Conservation (phyloP, 1,139 yeast genomes). For the Hemisphaericaspora lyxosophila region DNA sequence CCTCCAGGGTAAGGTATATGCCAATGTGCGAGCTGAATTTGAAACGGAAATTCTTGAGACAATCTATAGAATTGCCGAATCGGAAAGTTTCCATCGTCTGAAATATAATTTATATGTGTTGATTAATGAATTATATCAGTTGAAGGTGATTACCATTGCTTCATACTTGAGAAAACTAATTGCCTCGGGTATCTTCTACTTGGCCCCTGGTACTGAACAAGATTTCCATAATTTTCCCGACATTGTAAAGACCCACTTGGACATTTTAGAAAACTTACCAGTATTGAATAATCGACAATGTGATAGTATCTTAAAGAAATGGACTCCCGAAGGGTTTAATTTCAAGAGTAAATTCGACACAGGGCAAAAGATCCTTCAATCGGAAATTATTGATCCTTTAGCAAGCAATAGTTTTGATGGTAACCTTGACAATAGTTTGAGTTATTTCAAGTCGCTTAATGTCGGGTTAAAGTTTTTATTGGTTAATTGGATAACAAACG, state of each 20-base stretch:
- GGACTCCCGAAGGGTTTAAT: constrained; percentile 34
- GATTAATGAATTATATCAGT: constrained; percentile 53
- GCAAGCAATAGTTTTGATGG: constrained; percentile 16
- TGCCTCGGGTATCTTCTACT: constrained; percentile 77
- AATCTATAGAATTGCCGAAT: constrained; percentile 47
- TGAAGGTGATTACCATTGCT: constrained; percentile 57
- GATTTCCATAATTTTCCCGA: constrained; percentile 18
- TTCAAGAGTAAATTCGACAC: constrained; percentile 31
- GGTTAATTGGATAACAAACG: constrained; percentile 44
- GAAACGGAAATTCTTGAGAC: constrained; percentile 51
- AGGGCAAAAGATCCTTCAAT: constrained; percentile 28
- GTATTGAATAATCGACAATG: constrained; percentile 51
- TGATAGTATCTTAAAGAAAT: constrained; percentile 46
- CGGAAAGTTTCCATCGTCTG: constrained; percentile 14
- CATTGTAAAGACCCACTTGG: constrained; percentile 44
- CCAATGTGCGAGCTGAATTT: constrained; percentile 40
- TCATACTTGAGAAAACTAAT: constrained; percentile 75
- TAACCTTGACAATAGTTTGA: constrained; percentile 15
- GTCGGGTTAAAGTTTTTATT: constrained; percentile 46
- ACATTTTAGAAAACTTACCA: constrained; percentile 56
- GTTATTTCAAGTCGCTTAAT: constrained; percentile 13
- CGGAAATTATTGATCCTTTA: constrained; percentile 24
- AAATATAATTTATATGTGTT: constrained; percentile 47
- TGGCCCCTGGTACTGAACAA: constrained; percentile 27
- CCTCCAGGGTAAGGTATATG: constrained; percentile 21